Evolutionary conservation across 169 alveolate genomes (phyloP), one percentile per base, ranked within the genome.

Genomic region (Amoebophrya sp.): DNA sequence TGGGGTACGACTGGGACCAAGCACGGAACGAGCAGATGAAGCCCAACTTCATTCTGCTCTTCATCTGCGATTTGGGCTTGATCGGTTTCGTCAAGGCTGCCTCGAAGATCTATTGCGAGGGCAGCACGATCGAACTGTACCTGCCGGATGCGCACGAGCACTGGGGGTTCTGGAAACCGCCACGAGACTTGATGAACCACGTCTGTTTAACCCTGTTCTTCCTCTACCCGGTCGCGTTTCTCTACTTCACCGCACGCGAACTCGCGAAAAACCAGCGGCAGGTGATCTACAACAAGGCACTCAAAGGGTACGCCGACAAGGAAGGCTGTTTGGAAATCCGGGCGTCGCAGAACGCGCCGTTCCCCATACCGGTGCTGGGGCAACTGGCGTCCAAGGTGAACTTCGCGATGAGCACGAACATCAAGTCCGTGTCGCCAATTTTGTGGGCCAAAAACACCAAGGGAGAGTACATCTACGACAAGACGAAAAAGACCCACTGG

Each of bases 381-480:
- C 38, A 66, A 3, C 2, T n/a, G 29, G 83, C 83, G 39, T 18
- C 83, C 35, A 66, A 66, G 83, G 83, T 66, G 83, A 66, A 66
- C 32, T n/a, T 66, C 83, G 83, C 83, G 35, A 18, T n/a, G 83
- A 0, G 10, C 38, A 66, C 83, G 32, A 25, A 66, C 32, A 66
- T 66, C 83, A 66, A 66, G 83, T 66, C 83, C 7, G 83, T 66
- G 83, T 66, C 83, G 35, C 83, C 83, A 3, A 66, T 66, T 66
- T 25, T 66, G 39, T 66, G 83, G 83, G 83, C 83, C 38, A 66
- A 66, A 66, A 66, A 66, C 35, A 3, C 29, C 38, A 66, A 66
- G 83, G 83, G 83, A 25, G 83, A 66, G 83, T 66, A 66, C 83
- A 66, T 66, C 83, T 66, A 66, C 83, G 83, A 66, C 83, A 66